Evolutionary conservation across 1,139 yeast species (phyloP), one percentile per base, ranked within the genome.

Genomic region (Zygoascus sp.): DNA sequence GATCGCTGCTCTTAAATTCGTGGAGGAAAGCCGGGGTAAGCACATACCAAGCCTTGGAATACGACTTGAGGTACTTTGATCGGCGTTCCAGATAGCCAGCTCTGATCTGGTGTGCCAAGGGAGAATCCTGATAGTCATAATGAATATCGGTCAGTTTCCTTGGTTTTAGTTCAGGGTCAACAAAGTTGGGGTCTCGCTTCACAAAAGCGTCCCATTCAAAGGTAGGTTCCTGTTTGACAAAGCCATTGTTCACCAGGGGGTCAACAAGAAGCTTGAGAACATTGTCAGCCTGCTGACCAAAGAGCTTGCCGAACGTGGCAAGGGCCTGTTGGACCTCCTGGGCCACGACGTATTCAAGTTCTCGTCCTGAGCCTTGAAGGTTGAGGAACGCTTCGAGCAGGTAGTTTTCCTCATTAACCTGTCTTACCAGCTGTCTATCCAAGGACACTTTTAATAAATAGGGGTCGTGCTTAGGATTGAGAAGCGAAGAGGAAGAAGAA

Each of bases 171-270:
- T 76, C 72, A 41, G 88, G 80, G 58, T 86, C 89, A 53, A 90
- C 82, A 62, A 90, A 88, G 55, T 85, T 83, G 46, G 80, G 72
- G 65, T 89, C 89, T 51, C 83, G 76, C 20, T 79, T 68, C 47
- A 89, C 77, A 56, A 88, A 92, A 23, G 85, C 76, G 53, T 85
- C 89, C 97, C 97, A 92, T 69, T 92, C 98, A 61, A 80, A 79
- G 27, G 79, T 74, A 9, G 95, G 80, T 53, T 85, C 92, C 60
- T 84, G 82, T 37, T 84, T 75, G 51, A 87, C 77, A 56, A 88
- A 81, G 1, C 96, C 95, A 45, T 76, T 67, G 15, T 30, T 20
- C 56, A 81, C 80, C 49, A 89, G 67, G 62, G 79, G 81, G 8
- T 87, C 81, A 35, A 84, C 73, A 51, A 88, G 70, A 48, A 74